Evolutionary conservation across 2,329 filamentous ascomycete species (phyloP).

Genomic region (Drechslerella stenobrocha): DNA sequence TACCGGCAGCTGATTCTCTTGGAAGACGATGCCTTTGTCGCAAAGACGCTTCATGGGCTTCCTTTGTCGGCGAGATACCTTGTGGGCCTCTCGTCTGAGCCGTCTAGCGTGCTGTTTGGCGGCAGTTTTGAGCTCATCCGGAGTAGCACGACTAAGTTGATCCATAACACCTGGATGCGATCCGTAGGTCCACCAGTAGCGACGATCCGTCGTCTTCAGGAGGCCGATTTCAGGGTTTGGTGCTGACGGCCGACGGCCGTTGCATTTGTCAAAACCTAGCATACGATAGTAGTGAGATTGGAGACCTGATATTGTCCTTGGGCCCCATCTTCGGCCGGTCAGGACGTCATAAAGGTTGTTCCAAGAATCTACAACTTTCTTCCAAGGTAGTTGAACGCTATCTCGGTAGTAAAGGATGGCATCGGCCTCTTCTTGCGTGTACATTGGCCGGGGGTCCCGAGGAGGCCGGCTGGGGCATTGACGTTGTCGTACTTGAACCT

Average conservation of each 20-base stretch:
- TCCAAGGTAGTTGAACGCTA: constrained; percentile 41
- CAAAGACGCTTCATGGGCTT: constrained; percentile 18
- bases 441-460: constrained; percentile 42
- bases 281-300: constrained; percentile 47
- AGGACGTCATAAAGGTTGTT: constrained; percentile 26
- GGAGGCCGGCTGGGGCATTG: constrained; percentile 15
- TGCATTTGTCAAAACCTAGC: constrained; percentile 37
- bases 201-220: constrained; percentile 36
- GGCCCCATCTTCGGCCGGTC: constrained; percentile 37
- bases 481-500: constrained; percentile 1
- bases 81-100: constrained; percentile 24
- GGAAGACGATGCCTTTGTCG: constrained; percentile 11
- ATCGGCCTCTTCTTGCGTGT: constrained; percentile 42
- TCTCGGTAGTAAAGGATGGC: constrained; percentile 40
- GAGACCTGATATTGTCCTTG: constrained; percentile 42
- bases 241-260: constrained; percentile 31
- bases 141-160: constrained; percentile 9
- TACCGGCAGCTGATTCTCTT: background rate
- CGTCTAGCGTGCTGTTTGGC: constrained; percentile 30
- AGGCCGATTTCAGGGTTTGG: constrained; percentile 43
- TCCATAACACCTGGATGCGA: constrained; percentile 11
- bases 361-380: constrained; percentile 40
- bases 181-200: constrained; percentile 44
- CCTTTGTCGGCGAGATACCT: constrained; percentile 32
- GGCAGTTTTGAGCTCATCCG: constrained; percentile 19